Conservation (phyloP, 768 basidiomycete genomes). For the Pholiota conissans region DNA sequence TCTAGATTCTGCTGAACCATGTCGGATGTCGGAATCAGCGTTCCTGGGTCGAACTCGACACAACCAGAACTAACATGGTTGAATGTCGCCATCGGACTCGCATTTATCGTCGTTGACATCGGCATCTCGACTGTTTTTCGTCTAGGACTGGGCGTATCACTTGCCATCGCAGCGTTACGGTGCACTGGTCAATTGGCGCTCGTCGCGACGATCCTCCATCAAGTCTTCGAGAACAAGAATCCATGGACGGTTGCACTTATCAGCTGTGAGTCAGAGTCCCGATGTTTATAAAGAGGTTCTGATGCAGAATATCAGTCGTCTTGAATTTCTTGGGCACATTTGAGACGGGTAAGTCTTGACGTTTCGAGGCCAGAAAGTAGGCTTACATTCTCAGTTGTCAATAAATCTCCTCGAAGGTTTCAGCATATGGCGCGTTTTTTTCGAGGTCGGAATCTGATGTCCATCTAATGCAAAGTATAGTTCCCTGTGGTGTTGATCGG, state of each 20-base stretch:
- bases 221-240: conserved; percentile 74
- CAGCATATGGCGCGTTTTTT: conserved; percentile 59
- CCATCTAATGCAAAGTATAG: conserved; percentile 28
- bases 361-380: neutral
- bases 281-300: no score
- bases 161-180: conserved; percentile 68
- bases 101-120: conserved; percentile 76
- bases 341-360: conserved; percentile 60
- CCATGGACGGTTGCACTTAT: conserved; percentile 76
- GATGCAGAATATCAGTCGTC: no score
- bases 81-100: conserved; percentile 76
- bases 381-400: conserved; percentile 50
- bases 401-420: conserved; percentile 76
- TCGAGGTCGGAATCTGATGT: neutral
- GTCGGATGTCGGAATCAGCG: neutral
- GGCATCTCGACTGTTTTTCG: conserved; percentile 61
- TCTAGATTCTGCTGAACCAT: neutral
- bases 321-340: conserved; percentile 77
- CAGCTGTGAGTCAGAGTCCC: conserved; percentile 62
- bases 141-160: conserved; percentile 67
- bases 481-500: conserved; percentile 65
- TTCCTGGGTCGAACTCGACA: neutral
- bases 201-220: conserved; percentile 68
- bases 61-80: conserved; percentile 50
- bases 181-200: conserved; percentile 79